Percentiles rank a stretch among this genome's conserved stretches.
phyloP scores from a whole-genome alignment of 2,329 filamentous ascomycete genomes.

The Ustilaginoidea virens region DNA sequence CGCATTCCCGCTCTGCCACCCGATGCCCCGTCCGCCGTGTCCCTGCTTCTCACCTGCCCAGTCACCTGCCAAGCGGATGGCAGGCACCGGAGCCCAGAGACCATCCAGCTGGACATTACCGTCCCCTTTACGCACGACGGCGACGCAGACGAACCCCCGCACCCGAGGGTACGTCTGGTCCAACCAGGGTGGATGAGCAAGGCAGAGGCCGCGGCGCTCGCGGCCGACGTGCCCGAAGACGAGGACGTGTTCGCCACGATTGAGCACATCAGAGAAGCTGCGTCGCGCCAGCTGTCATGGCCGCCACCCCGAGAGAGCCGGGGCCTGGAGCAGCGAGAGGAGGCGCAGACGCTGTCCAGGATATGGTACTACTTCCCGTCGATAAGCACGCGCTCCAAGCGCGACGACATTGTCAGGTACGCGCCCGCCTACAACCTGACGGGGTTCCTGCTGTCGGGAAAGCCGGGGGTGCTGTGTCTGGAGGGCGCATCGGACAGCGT shows the following conservation, averaged over 20 bases:
- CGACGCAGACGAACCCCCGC: constrained; percentile 7
- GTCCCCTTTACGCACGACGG: constrained; percentile 15
- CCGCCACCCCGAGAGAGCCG: too few species aligned
- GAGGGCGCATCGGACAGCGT: constrained; percentile 31
- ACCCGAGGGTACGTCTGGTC: constrained; percentile 23
- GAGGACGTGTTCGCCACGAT: constrained; percentile 29
- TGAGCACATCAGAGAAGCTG: constrained; percentile 25
- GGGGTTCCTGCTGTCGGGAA: constrained; percentile 44
- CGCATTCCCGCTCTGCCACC: constrained; percentile 10
- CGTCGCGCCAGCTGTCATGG: constrained; percentile 9
- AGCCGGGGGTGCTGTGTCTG: constrained; percentile 38
- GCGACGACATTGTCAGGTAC: constrained; percentile 38
- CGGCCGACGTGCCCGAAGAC: constrained; percentile 21
- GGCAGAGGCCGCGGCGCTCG: constrained; percentile 24
- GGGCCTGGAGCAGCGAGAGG: too few species aligned
- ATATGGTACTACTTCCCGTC: constrained; percentile 52
- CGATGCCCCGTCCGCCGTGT: constrained; percentile 5
- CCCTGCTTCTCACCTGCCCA: constrained; percentile 13
- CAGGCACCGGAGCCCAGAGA: too few species aligned
- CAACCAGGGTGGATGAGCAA: constrained; percentile 38
- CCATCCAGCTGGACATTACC: constrained; percentile 18
- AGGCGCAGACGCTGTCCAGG: constrained; percentile 20
- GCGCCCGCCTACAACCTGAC: constrained; percentile 37
- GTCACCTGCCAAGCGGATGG: constrained; percentile 5
- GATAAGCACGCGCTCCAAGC: constrained; percentile 41